A percentile compares a stretch with the other conserved stretches of the same genome.
Evolutionary conservation across 1,284 basidiomycete species (phyloP).

Genomic region (Golubevia pallescens): DNA sequence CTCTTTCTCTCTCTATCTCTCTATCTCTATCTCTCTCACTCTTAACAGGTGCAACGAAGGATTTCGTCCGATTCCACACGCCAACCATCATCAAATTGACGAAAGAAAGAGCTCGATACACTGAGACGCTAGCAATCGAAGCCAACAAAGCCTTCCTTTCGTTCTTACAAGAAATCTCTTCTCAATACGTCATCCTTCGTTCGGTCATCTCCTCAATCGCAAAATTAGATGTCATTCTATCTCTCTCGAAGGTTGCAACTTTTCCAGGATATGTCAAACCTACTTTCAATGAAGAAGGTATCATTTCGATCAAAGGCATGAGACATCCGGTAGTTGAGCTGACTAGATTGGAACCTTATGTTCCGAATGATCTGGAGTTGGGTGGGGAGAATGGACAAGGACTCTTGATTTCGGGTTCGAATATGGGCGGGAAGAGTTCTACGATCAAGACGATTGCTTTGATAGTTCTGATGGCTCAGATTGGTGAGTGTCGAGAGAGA

Average conservation of each 20-base stretch:
- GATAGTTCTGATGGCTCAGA: constrained; percentile 48
- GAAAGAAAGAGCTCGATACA: constrained; percentile 35
- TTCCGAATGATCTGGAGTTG: constrained; percentile 5
- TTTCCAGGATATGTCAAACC: constrained; percentile 10
- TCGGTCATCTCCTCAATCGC: constrained; percentile 3
- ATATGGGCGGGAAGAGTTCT: constrained; percentile 63
- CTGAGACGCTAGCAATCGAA: constrained; percentile 34
- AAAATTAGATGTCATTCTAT: constrained; percentile 8
- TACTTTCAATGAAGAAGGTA: background rate
- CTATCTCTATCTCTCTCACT: too few relatives aligned
- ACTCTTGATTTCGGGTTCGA: constrained; percentile 56
- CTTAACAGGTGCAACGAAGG: constrained; percentile 46
- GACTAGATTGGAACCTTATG: constrained; percentile 3
- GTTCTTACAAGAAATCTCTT: constrained; percentile 30
- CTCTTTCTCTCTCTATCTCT: background rate
- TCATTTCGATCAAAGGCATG: background rate
- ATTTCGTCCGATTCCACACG: constrained; percentile 53
- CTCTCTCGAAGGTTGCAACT: background rate
- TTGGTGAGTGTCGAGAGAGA: too few relatives aligned
- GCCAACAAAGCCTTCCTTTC: constrained; percentile 29
- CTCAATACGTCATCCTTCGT: too few relatives aligned
- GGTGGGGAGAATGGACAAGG: background rate
- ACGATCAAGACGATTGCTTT: constrained; percentile 48
- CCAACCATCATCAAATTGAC: constrained; percentile 32
- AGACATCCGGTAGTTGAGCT: constrained; percentile 16